Conservation (phyloP, 2,329 filamentous ascomycete genomes). For the Phialocephala sp. region DNA sequence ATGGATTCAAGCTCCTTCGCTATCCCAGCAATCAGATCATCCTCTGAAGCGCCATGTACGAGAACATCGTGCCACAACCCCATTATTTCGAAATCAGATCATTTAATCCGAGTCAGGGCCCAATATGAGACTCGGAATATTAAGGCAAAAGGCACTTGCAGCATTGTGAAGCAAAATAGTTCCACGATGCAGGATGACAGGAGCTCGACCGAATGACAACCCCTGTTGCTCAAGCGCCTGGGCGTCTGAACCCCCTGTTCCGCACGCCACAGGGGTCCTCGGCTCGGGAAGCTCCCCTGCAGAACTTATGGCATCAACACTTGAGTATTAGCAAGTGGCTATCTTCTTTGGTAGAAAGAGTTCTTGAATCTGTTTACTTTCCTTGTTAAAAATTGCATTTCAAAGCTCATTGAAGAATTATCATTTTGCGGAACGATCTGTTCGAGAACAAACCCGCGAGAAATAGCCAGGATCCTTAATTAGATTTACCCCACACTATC, state of each 20-base stretch:
- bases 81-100: slow-evolving; percentile 7
- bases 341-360: not conserved
- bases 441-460: not conserved
- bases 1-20: not conserved
- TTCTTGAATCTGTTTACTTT: not conserved
- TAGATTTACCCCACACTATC: not conserved
- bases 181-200: slow-evolving; percentile 17
- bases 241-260: slow-evolving; percentile 7
- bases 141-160: not conserved
- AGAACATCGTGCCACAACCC: slow-evolving; percentile 2
- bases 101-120: slow-evolving; percentile 15
- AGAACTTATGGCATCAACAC: not conserved
- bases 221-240: slow-evolving; percentile 17
- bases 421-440: not conserved
- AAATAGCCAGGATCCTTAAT: not conserved
- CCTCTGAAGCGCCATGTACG: slow-evolving; percentile 10
- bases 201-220: slow-evolving; percentile 11
- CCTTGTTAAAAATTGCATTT: not conserved
- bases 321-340: not conserved
- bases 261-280: slow-evolving; percentile 11
- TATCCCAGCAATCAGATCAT: slow-evolving; percentile 6
- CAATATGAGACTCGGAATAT: slow-evolving; percentile 5
- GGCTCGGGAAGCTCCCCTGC: slow-evolving; percentile 11
- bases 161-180: slow-evolving; percentile 17
- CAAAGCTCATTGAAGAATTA: not conserved